A percentile compares a stretch with the other conserved stretches of the same genome.
Evolutionary conservation across 2,329 filamentous ascomycete species (phyloP).

Genomic region (Neobulgaria alba): DNA sequence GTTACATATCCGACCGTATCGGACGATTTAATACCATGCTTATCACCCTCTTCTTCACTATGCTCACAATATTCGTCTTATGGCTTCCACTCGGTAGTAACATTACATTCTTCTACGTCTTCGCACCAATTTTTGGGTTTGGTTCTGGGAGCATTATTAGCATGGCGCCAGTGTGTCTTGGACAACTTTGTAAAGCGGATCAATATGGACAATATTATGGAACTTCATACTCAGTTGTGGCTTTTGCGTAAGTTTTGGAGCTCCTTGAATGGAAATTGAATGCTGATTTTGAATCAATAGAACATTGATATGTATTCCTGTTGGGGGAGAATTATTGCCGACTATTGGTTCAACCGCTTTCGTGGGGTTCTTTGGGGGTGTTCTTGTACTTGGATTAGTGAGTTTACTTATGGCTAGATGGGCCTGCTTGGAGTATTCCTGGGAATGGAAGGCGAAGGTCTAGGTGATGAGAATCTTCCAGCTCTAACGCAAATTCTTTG

Average conservation of each 20-base stretch:
- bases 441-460: slow-evolving; percentile 24
- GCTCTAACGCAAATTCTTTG: too few relatives aligned
- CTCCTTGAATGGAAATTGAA: background rate
- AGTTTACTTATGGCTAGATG: slow-evolving; percentile 25
- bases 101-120: slow-evolving; percentile 22
- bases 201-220: slow-evolving; percentile 26
- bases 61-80: slow-evolving; percentile 17
- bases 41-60: slow-evolving; percentile 17
- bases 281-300: slow-evolving; percentile 6
- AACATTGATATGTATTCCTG: slow-evolving; percentile 22
- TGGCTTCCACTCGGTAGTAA: slow-evolving; percentile 21
- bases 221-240: slow-evolving; percentile 22
- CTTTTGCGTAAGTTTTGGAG: slow-evolving; percentile 25
- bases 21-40: slow-evolving; percentile 24
- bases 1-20: slow-evolving; percentile 19
- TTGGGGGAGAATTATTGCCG: slow-evolving; percentile 22
- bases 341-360: slow-evolving; percentile 17
- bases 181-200: slow-evolving; percentile 23
- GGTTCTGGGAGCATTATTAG: slow-evolving; percentile 25
- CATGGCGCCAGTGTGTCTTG: slow-evolving; percentile 25
- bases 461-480: too few relatives aligned
- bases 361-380: slow-evolving; percentile 22
- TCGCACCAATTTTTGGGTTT: slow-evolving; percentile 25
- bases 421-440: slow-evolving; percentile 24
- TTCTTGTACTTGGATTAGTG: slow-evolving; percentile 17